These are phyloP conservation scores for Ormosia semicastrata DNA, from an alignment of 306 rosid species.

Conservation along the genomic window DNA sequence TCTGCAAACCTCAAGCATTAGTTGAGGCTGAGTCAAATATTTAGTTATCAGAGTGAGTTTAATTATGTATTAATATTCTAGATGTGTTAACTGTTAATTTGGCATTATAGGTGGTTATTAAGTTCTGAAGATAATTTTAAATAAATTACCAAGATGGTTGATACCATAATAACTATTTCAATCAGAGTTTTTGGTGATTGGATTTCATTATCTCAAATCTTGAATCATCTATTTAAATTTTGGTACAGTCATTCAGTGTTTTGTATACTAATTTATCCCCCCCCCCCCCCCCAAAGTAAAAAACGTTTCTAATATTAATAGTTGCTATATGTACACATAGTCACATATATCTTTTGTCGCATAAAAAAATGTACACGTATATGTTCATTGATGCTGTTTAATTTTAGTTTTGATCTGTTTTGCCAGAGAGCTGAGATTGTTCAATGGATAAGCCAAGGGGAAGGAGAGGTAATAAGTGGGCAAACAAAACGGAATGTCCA, in stretches of 20 bases:
- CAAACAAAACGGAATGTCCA: slow-evolving; percentile 46
- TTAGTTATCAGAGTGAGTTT: background rate
- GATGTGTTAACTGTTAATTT: slow-evolving; percentile 7
- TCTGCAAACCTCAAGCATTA: background rate
- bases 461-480: slow-evolving; percentile 65
- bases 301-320: slow-evolving; percentile 4
- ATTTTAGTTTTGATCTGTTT: slow-evolving; percentile 31
- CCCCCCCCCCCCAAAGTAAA: background rate
- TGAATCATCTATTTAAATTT: background rate
- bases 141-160: background rate
- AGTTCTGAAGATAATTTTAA: background rate
- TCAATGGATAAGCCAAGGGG: slow-evolving; percentile 89
- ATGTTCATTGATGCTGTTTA: background rate
- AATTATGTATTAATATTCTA: background rate
- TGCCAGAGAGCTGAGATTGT: slow-evolving; percentile 77
- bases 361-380: background rate
- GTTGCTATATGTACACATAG: background rate
- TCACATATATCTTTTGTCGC: background rate
- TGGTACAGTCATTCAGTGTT: background rate
- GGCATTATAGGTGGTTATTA: background rate
- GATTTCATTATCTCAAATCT: background rate
- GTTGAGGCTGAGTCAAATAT: background rate
- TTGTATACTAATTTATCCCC: background rate
- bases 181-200: background rate
- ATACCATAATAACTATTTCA: background rate